Evolutionary conservation across 164 flowering plant species (phyloP).

Genomic region (Vitis rupestris): DNA sequence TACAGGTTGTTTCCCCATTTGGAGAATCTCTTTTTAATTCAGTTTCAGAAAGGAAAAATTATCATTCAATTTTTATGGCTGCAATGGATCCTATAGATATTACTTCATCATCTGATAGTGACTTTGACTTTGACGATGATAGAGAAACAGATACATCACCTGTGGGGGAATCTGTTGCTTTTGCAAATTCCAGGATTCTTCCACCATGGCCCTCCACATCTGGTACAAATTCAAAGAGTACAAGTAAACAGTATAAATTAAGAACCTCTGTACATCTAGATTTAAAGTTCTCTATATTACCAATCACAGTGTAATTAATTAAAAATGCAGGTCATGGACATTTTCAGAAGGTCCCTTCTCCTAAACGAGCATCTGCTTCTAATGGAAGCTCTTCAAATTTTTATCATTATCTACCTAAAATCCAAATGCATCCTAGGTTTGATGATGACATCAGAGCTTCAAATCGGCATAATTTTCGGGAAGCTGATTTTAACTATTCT

Average conservation of each 20-base stretch:
- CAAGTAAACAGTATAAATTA: conserved; percentile 11
- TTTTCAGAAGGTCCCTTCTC: conserved; percentile 23
- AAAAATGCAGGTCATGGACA: conserved; percentile 38
- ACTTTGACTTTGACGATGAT: conserved; percentile 40
- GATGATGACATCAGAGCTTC: conserved; percentile 16
- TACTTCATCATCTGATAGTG: conserved; percentile 78
- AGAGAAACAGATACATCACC: conserved; percentile 14
- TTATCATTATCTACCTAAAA: conserved; percentile 13
- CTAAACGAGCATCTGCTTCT: conserved; percentile 22
- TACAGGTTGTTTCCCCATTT: conserved; percentile 23
- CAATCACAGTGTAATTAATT: background rate
- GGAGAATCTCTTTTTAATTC: conserved; percentile 13
- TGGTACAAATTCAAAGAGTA: conserved; percentile 22
- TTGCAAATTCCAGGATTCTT: conserved; percentile 35
- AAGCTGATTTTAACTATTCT: conserved; percentile 14
- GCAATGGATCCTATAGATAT: conserved; percentile 59
- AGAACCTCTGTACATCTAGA: background rate
- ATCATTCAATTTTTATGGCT: conserved; percentile 13
- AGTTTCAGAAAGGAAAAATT: conserved; percentile 9
- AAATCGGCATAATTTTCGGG: conserved; percentile 2
- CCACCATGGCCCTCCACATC: conserved; percentile 45
- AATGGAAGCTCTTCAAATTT: conserved; percentile 23
- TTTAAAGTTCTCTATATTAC: background rate
- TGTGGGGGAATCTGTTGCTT: conserved; percentile 18
- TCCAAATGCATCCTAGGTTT: conserved; percentile 14